phyloP scores from a whole-genome alignment of 805 yeast genomes.

The Metschnikowia cubensis region DNA sequence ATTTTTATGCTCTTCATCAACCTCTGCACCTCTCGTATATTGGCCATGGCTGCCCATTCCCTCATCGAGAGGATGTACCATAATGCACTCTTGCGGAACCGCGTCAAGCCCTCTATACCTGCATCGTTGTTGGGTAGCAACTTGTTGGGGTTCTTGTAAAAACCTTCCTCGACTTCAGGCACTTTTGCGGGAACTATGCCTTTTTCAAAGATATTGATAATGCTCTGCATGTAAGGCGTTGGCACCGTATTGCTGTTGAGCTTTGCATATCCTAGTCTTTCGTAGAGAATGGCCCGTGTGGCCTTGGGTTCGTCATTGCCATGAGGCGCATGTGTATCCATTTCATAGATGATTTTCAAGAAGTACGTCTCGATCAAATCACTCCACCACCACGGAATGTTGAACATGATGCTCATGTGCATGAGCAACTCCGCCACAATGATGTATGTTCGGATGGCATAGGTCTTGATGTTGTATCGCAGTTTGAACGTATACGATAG shows the following conservation, averaged over 20 bases:
- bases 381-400: constrained; percentile 44
- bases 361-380: constrained; percentile 42
- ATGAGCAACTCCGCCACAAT: constrained; percentile 68
- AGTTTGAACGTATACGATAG: constrained; percentile 72
- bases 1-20: constrained; percentile 26
- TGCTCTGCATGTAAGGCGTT: constrained; percentile 5
- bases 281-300: constrained; percentile 43
- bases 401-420: constrained; percentile 40
- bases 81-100: constrained; percentile 69
- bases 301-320: constrained; percentile 42
- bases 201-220: constrained; percentile 9
- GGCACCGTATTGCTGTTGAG: constrained; percentile 13
- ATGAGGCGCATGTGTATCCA: constrained; percentile 39
- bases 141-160: constrained; percentile 32
- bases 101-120: constrained; percentile 49
- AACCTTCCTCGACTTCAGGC: constrained; percentile 27
- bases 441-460: constrained; percentile 64
- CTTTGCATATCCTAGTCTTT: constrained; percentile 31
- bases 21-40: constrained; percentile 23
- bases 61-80: constrained; percentile 74
- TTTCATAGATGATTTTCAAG: constrained; percentile 44
- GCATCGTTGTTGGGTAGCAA: constrained; percentile 33
- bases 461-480: constrained; percentile 63
- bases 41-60: constrained; percentile 49
- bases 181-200: constrained; percentile 7